A percentile compares a stretch with the other conserved stretches of the same genome.
These are phyloP conservation scores for Dioscorea zingiberensis DNA, from an alignment of 106 monocot genomes.

Conservation along the genomic window DNA sequence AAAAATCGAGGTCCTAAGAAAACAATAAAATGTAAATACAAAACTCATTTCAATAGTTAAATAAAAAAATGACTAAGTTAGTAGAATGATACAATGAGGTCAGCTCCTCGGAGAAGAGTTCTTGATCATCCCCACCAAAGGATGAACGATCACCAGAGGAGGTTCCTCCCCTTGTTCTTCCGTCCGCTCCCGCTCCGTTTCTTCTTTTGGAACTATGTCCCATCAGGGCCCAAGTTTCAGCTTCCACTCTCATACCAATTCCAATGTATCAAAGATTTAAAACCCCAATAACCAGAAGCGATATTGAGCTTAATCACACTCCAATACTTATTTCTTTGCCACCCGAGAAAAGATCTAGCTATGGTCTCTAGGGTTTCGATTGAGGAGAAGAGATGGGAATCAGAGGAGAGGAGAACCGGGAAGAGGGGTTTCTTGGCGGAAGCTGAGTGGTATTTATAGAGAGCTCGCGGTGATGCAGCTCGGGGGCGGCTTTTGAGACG, in stretches of 20 bases:
- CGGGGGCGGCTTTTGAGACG: too few relatives aligned
- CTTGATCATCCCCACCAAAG: slow-evolving; percentile 37
- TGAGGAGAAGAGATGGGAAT: neutral
- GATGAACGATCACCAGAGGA: slow-evolving; percentile 49
- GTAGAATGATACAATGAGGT: slow-evolving; percentile 48
- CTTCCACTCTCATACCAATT: neutral
- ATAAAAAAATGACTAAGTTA: too few relatives aligned
- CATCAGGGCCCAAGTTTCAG: slow-evolving; percentile 18
- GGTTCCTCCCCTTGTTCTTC: slow-evolving; percentile 39
- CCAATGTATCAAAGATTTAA: too few relatives aligned
- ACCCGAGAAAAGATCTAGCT: too few relatives aligned
- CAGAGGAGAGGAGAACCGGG: neutral
- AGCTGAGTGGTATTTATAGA: neutral
- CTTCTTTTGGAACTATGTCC: slow-evolving; percentile 75
- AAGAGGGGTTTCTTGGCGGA: neutral
- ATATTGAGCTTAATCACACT: neutral
- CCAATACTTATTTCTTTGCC: too few relatives aligned
- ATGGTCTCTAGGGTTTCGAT: neutral
- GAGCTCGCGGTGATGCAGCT: too few relatives aligned
- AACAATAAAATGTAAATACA: neutral
- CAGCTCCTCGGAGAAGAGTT: slow-evolving; percentile 66
- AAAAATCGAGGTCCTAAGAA: slow-evolving; percentile 70
- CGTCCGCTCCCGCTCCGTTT: slow-evolving; percentile 34
- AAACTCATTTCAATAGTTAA: too few relatives aligned
- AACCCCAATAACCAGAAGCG: too few relatives aligned